Base-by-base conservation (phyloP, 164 flowering plant species). In the Nymphaea thermarum region DNA sequence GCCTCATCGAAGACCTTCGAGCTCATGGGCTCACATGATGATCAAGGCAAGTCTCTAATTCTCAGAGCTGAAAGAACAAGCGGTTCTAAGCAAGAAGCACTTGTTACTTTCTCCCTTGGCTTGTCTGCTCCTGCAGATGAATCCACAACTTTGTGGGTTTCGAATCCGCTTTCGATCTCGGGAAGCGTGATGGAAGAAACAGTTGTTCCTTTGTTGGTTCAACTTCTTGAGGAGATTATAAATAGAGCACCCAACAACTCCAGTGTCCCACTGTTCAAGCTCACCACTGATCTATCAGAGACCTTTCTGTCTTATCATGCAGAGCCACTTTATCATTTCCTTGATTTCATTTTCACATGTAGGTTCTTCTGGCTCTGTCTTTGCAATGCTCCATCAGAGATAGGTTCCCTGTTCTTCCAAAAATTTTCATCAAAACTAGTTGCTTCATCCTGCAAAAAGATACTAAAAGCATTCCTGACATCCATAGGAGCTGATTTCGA, bases 341-440 rank as follows among this genome's bases (percentile, higher is more conserved):
- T 89, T 77, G 77, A 77, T 77, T 72, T 94, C 63, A 69, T 87
- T n/a, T 85, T 94, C 71, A 74, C 88, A 67, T 80, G 82, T 66
- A 86, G 87, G 66, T 78, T 89, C 65, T 91, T 94, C 74, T 94
- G 95, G 95, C 69, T 87, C 43, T 93, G 94, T 65, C 89, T 68
- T 0, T 87, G 75, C 64, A 93, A 91, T 64, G 82, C 91, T 0
- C 96, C 96, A 0, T 68, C 77, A 4, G 93, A 87, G 44, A 88
- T 82, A 0, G 96, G 97, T 36, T 79, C 86, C 1, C 68, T 89
- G 42, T 94, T 80, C 78, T 89, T 90, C 79, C 69, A 83, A 0
- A 68, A 77, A 4, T 44, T 94, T 3, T 74, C 79, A 18, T 92
- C 93, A 1, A 80, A 76, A 67, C 70, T 89, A 5, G 80, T 81